Percentiles rank a stretch among this genome's conserved stretches.
These are phyloP conservation scores for Hemileia vastatrix DNA, from an alignment of 1,284 basidiomycete genomes.

Conservation along the genomic window DNA sequence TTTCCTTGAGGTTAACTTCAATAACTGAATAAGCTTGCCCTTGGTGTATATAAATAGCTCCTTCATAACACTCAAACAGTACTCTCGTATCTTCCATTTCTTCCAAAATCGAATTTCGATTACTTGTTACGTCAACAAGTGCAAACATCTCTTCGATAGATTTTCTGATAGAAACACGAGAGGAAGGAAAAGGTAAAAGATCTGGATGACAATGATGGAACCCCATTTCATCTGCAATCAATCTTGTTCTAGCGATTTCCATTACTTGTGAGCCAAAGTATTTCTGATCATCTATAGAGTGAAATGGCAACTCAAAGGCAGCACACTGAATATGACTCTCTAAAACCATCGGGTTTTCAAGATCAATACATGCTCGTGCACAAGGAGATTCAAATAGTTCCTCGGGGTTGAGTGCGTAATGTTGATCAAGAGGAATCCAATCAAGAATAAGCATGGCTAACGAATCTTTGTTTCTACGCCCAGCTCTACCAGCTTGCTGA, in stretches of 20 bases:
- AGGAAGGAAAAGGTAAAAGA: conserved; percentile 53
- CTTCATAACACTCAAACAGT: conserved; percentile 63
- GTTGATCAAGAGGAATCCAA: conserved; percentile 61
- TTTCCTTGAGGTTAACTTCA: background rate
- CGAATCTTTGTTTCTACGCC: conserved; percentile 69
- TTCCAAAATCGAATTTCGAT: conserved; percentile 56
- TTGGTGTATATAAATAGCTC: conserved; percentile 47
- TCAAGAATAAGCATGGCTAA: conserved; percentile 70
- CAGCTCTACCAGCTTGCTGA: conserved; percentile 82
- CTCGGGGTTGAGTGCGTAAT: conserved; percentile 63
- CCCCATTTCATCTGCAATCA: conserved; percentile 54
- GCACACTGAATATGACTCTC: conserved; percentile 84
- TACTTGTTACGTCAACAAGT: conserved; percentile 58
- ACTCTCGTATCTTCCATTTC: conserved; percentile 78
- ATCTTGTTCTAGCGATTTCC: conserved; percentile 53
- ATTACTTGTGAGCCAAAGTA: conserved; percentile 59
- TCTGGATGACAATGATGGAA: conserved; percentile 44
- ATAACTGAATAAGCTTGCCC: conserved; percentile 24
- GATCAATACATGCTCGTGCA: conserved; percentile 50
- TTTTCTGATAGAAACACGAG: conserved; percentile 64
- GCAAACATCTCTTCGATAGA: conserved; percentile 67
- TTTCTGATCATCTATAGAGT: conserved; percentile 52
- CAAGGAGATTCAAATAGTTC: conserved; percentile 51
- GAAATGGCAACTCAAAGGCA: conserved; percentile 72
- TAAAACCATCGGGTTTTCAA: conserved; percentile 64